Base-by-base conservation (phyloP, 2,329 filamentous ascomycete genomes). In the Sphaceloma murrayae region DNA sequence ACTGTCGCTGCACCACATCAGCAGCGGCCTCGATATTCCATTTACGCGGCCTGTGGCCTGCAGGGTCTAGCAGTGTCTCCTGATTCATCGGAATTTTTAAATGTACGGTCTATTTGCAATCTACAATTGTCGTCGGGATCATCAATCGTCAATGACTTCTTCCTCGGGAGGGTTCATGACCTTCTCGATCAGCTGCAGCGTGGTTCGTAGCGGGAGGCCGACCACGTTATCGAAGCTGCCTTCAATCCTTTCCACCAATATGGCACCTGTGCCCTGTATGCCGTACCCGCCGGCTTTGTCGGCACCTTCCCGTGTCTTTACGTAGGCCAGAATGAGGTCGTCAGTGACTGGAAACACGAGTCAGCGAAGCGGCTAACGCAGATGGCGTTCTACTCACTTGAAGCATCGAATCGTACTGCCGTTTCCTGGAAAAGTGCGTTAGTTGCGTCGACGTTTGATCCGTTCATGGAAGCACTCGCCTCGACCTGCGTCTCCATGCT, bases 201-300 rank as follows among this genome's bases (percentile, higher is more conserved):
- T 84, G 52, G 76, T 74, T 54, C 86, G 75, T 51, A 96, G 71
- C 5, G 91, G 91, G 62, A 98, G 62, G 0, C 91, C 91, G 19
- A 98, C 80, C 1, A 96, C 91, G 62, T 96, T 96, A 68, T 98
- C 91, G 56, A 86, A 85, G 45, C 78, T 79, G 8, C 91, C 91
- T 51, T 94, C 85, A 52, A 98, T 83, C 62, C 74, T 82, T 61
- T 95, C 87, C 9, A 98, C 79, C 46, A 98, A 64, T 60, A 95
- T 79, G 6, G 84, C 82, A 1, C 85, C 91, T 8, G 89, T 69
- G 0, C 89, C 91, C 64, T 98, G 91, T 43, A 98, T 76, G 1
- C 86, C 91, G 63, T 98, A 98, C 0, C 91, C 91, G 2, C 91
- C 91, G 0, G 91, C 91, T 70, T 96, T 98, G 63, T 96, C 91